Percentiles rank a stretch among this genome's conserved stretches.
These are phyloP conservation scores for Debaryomyces fabryi DNA, from an alignment of 1,139 yeast species.

Conservation along the genomic window DNA sequence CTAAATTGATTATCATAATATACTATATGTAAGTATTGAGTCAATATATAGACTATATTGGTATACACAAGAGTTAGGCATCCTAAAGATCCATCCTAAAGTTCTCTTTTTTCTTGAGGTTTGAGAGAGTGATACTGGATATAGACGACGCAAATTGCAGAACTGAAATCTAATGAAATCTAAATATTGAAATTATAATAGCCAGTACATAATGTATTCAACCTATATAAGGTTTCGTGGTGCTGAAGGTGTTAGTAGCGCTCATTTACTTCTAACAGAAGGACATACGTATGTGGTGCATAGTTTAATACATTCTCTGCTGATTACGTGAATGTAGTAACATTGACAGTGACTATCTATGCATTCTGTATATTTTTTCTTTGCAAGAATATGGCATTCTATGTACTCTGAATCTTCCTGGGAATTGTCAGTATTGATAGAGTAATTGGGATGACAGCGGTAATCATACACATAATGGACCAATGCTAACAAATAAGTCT, in stretches of 20 bases:
- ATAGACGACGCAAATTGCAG: no score
- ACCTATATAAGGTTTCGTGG: constrained; percentile 14
- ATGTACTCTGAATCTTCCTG: constrained; percentile 12
- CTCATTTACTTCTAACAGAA: neutral
- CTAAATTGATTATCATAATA: neutral
- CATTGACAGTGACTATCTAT: constrained; percentile 12
- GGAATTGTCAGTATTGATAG: constrained; percentile 1
- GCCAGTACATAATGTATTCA: constrained; percentile 6
- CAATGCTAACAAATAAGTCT: constrained; percentile 11
- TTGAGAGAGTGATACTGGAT: neutral
- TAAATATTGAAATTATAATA: neutral
- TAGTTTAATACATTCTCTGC: constrained; percentile 13
- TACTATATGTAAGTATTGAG: neutral
- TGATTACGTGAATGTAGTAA: constrained; percentile 13
- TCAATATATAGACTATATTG: neutral
- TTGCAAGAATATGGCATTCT: constrained; percentile 14
- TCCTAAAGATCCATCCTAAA: no score
- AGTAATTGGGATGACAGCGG: neutral
- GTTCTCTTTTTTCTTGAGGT: neutral
- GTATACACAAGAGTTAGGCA: neutral
- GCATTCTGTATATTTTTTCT: constrained; percentile 10
- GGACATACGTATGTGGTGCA: constrained; percentile 14
- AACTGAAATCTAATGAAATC: neutral
- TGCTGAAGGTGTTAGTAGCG: constrained; percentile 12
- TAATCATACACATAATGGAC: constrained; percentile 17